These are phyloP conservation scores for Boletus reticuloceps DNA, from an alignment of 768 basidiomycete species.

Conservation along the genomic window DNA sequence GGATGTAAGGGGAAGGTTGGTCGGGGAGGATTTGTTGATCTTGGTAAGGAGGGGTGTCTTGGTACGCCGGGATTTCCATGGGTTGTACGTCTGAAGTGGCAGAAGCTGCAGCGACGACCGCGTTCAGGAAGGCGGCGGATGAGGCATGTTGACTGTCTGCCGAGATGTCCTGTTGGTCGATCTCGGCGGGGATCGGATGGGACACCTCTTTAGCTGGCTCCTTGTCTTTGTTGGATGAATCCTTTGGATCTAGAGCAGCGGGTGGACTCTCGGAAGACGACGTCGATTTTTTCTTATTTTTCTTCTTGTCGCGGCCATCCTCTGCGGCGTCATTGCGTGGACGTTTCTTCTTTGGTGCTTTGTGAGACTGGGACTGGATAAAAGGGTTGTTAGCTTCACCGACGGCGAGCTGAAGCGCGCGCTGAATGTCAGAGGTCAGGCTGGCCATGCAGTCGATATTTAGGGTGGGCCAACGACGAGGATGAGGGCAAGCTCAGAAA, in stretches of 20 bases:
- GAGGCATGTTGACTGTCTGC: slow-evolving; percentile 43
- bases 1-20: slow-evolving; percentile 24
- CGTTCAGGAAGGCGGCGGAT: slow-evolving; percentile 58
- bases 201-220: slow-evolving; percentile 33
- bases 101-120: slow-evolving; percentile 65
- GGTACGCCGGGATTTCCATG: slow-evolving; percentile 25
- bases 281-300: slow-evolving; percentile 29
- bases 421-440: slow-evolving; percentile 45
- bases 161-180: slow-evolving; percentile 20
- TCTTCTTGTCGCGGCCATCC: slow-evolving; percentile 32
- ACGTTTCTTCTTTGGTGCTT: slow-evolving; percentile 37
- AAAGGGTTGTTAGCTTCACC: slow-evolving; percentile 45
- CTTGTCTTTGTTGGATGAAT: slow-evolving; percentile 31
- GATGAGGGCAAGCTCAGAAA: slow-evolving; percentile 40
- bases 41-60: slow-evolving; percentile 34
- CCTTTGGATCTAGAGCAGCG: neutral
- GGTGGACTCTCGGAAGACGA: neutral
- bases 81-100: slow-evolving; percentile 40
- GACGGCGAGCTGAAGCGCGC: slow-evolving; percentile 49
- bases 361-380: slow-evolving; percentile 21
- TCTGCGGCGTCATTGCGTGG: slow-evolving; percentile 13
- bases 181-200: slow-evolving; percentile 34
- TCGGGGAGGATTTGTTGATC: slow-evolving; percentile 31
- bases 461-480: slow-evolving; percentile 39
- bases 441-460: slow-evolving; percentile 30